Evolutionary conservation across 2,329 filamentous ascomycete genomes (phyloP).

Genomic region (Mycosphaerelloides madeirae): DNA sequence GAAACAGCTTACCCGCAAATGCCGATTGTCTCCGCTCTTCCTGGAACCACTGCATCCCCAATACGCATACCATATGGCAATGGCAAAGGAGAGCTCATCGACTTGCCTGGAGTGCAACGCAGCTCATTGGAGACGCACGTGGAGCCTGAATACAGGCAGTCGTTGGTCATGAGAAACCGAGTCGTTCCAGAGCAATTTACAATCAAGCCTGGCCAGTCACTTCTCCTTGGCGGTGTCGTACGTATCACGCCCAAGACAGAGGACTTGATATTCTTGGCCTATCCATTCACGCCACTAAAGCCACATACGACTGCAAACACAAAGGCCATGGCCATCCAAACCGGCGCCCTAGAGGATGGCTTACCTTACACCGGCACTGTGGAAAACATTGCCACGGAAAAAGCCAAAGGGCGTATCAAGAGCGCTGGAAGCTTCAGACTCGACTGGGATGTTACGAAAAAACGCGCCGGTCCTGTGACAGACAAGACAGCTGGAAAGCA

Average conservation of each 20-base stretch:
- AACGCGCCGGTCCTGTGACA: slow-evolving; percentile 69
- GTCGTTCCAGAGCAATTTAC: slow-evolving; percentile 67
- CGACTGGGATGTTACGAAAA: slow-evolving; percentile 76
- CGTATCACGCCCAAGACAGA: slow-evolving; percentile 73
- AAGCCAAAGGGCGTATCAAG: slow-evolving; percentile 30
- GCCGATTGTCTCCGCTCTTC: slow-evolving; percentile 78
- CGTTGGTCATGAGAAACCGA: slow-evolving; percentile 74
- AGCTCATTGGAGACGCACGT: slow-evolving; percentile 69
- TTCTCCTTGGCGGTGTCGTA: slow-evolving; percentile 76
- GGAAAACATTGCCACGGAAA: slow-evolving; percentile 54
- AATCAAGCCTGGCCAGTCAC: slow-evolving; percentile 70
- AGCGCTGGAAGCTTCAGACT: slow-evolving; percentile 73
- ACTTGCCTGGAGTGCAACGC: slow-evolving; percentile 79
- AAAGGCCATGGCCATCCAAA: slow-evolving; percentile 72
- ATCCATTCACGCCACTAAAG: slow-evolving; percentile 75
- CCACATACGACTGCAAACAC: slow-evolving; percentile 72
- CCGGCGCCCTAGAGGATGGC: slow-evolving; percentile 41
- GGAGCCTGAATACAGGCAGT: slow-evolving; percentile 57
- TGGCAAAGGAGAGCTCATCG: slow-evolving; percentile 83
- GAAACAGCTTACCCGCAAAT: slow-evolving; percentile 76
- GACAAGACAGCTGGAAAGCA: slow-evolving; percentile 56
- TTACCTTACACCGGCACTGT: slow-evolving; percentile 53
- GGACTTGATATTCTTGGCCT: slow-evolving; percentile 66
- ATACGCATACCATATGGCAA: slow-evolving; percentile 88
- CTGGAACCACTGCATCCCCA: slow-evolving; percentile 90